phyloP scores from a whole-genome alignment of 1,139 yeast genomes.

The Scheffersomyces cryptocercus region DNA sequence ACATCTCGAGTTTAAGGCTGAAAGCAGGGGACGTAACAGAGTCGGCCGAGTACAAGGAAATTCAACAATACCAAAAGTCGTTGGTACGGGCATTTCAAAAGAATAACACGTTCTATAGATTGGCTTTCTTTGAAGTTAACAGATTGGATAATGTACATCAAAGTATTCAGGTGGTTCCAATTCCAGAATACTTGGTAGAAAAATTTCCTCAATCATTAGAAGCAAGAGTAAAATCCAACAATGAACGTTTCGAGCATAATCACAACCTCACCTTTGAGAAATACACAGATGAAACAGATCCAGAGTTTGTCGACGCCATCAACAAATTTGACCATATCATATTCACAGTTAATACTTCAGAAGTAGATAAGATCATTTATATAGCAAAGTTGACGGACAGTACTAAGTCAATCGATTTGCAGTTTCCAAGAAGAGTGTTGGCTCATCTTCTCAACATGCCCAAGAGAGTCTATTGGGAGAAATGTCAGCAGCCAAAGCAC shows the following conservation, averaged over 20 bases:
- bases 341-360: constrained; percentile 31
- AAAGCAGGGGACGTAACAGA: constrained; percentile 14
- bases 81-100: constrained; percentile 46
- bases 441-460: constrained; percentile 61
- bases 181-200: constrained; percentile 42
- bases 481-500: constrained; percentile 59
- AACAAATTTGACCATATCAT: constrained; percentile 41
- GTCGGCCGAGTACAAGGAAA: constrained; percentile 26
- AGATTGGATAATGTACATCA: constrained; percentile 60
- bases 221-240: constrained; percentile 47
- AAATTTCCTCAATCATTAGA: constrained; percentile 36
- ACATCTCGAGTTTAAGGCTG: constrained; percentile 51
- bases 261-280: constrained; percentile 43
- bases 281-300: constrained; percentile 25
- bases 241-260: constrained; percentile 46
- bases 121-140: constrained; percentile 64
- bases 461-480: constrained; percentile 71
- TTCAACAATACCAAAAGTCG: constrained; percentile 41
- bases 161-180: constrained; percentile 66
- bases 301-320: constrained; percentile 22
- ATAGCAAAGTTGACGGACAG: constrained; percentile 26
- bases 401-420: constrained; percentile 55
- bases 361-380: constrained; percentile 16
- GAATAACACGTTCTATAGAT: constrained; percentile 35
- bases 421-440: constrained; percentile 75